Evolutionary conservation across 148 eudicot species (phyloP), one percentile per base, ranked within the genome.

Genomic region (Hydrangea macrophylla): DNA sequence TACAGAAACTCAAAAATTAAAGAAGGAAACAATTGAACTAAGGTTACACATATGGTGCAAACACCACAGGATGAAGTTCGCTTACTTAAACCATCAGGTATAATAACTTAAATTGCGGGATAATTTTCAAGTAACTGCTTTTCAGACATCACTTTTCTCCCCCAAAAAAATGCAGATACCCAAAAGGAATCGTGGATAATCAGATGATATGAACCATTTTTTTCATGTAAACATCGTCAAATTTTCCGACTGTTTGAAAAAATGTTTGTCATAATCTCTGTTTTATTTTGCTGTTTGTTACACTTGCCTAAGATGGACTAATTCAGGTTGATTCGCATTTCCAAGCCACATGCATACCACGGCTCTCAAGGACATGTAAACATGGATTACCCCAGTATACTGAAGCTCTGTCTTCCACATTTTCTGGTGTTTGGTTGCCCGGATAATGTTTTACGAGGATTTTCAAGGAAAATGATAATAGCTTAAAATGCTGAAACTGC

Each of bases 201-300:
- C 65, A 62, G 30, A 62, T 62, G 23, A 42, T 64, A 28, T 35
- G 48, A 20, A 53, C 6, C 24, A 63, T 44, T 17, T 42, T n/a
- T 35, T 24, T 26, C 67, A 42, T 22, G 24, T 24, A 5, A 13
- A 27, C 3, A 3, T 9, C 2, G 33, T 6, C 9, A 44, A 13
- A 62, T 32, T 62, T n/a, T n/a, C n/a, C 24, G 18, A 5, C 53
- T 63, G 3, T 42, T 25, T 48, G 6, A 20, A 17, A 45, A 64
- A 45, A 31, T 20, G n/a, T n/a, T n/a, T n/a, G n/a, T n/a, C n/a
- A n/a, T n/a, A n/a, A n/a, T n/a, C n/a, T n/a, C n/a, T n/a, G n/a
- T n/a, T n/a, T n/a, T n/a, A n/a, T n/a, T n/a, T n/a, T n/a, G n/a
- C n/a, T 27, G 5, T 42, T 48, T 6, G 9, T 26, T 35, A 48